These are phyloP conservation scores for Plectosphaerella sp. DNA, from an alignment of 2,329 filamentous ascomycete genomes.

Conservation along the genomic window DNA sequence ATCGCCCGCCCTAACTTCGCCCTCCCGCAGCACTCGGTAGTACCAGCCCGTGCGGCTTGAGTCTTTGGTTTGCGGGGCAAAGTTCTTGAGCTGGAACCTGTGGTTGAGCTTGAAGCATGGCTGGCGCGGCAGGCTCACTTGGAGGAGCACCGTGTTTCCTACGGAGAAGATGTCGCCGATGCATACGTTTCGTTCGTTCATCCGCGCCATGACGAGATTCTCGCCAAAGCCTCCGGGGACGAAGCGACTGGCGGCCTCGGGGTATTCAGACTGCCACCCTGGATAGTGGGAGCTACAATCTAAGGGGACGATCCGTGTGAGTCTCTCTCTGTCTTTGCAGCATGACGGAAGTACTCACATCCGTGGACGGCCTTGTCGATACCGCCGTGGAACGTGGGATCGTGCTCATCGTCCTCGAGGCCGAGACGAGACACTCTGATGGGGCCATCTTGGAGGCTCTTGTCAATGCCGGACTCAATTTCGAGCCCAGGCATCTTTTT, in stretches of 20 bases:
- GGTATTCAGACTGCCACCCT: conserved; percentile 48
- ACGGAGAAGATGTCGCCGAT: conserved; percentile 58
- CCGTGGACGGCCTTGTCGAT: conserved; percentile 59
- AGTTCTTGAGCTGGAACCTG: conserved; percentile 58
- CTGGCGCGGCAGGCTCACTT: conserved; percentile 57
- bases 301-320: conserved; percentile 14
- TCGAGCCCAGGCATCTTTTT: conserved; percentile 47
- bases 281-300: conserved; percentile 58
- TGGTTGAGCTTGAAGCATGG: conserved; percentile 69
- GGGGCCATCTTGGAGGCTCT: conserved; percentile 35
- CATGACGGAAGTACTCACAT: conserved; percentile 32
- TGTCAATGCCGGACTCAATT: conserved; percentile 54
- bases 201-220: conserved; percentile 52
- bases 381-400: conserved; percentile 57
- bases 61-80: conserved; percentile 53
- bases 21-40: conserved; percentile 55
- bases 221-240: conserved; percentile 58
- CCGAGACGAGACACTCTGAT: conserved; percentile 44
- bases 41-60: conserved; percentile 61
- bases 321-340: background rate
- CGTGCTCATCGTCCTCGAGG: conserved; percentile 57
- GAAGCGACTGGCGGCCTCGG: conserved; percentile 45
- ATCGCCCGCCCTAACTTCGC: conserved; percentile 51
- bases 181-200: conserved; percentile 62
- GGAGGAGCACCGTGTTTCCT: conserved; percentile 44